Evolutionary conservation across 805 yeast genomes (phyloP), one percentile per base, ranked within the genome.

Genomic region (Blastobotrys peoriensis): DNA sequence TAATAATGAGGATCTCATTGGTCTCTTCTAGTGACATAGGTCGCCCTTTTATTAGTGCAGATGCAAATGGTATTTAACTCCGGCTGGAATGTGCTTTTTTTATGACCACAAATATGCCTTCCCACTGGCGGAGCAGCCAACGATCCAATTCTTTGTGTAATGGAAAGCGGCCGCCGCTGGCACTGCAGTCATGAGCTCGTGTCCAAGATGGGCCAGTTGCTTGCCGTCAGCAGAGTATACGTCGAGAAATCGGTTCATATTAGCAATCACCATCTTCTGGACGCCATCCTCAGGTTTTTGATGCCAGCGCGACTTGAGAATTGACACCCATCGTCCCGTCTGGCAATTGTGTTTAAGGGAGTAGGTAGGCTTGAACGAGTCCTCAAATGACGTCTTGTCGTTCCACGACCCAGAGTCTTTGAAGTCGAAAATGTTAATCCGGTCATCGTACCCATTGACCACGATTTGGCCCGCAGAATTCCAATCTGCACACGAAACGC

Each of bases 291-390:
- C 59, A 0, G 95, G 94, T 25, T 72, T 65, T 2, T 65, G 62
- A 49, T 93, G 97, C 94, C 97, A 91, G 57, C 79, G 75, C 0
- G 96, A 80, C 55, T 91, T 87, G 46, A 91, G 67, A 38, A 91
- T 91, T 1, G 95, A 81, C 0, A 93, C 96, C 98, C 98, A 91
- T 52, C 96, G 71, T 0, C 98, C 98, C 0, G 96, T 84, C 63
- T 91, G 96, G 66, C 98, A 93, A 58, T 93, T 93, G 60, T 93
- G 98, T 45, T 76, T 76, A 40, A 91, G 70, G 6, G 78, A 76
- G 21, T 76, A 72, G 22, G 71, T 58, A 0, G 96, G 95, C n/a
- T 56, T 60, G 27, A 87, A 54, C 42, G 73, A 74, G 5, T 41
- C 47, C 2, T 43, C 47, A 17, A 36, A 15, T 8, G 25, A 10